Evolutionary conservation across 2,329 filamentous ascomycete species (phyloP).

Genomic region (Pyrenophora tritici-repentis): DNA sequence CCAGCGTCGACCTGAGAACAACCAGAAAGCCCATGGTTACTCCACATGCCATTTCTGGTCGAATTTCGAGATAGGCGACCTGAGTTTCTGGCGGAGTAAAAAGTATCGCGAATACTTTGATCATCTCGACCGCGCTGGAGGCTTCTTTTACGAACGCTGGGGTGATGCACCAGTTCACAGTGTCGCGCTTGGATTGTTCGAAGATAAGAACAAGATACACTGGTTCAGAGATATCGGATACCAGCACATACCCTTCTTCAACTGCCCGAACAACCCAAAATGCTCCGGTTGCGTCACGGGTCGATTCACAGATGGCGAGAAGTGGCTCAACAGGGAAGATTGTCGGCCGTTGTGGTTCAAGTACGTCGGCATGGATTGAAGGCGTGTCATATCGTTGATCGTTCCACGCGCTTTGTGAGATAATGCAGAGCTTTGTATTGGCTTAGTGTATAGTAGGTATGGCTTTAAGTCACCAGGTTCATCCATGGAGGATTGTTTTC

Average conservation of each 20-base stretch:
- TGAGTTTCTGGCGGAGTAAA: slow-evolving; percentile 89
- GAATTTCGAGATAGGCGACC: slow-evolving; percentile 95
- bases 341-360: slow-evolving; percentile 98
- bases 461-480: background rate
- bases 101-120: slow-evolving; percentile 95
- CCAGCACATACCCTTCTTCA: slow-evolving; percentile 97
- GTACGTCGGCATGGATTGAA: slow-evolving; percentile 77
- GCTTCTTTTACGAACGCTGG: slow-evolving; percentile 99
- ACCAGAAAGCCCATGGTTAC: slow-evolving; percentile 83
- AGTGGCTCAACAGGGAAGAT: slow-evolving; percentile 85
- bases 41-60: slow-evolving; percentile 99
- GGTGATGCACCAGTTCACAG: slow-evolving; percentile 97
- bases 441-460: background rate
- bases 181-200: slow-evolving; percentile 88
- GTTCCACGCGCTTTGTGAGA: background rate
- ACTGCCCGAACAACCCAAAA: slow-evolving; percentile 96
- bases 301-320: slow-evolving; percentile 84
- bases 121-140: slow-evolving; percentile 88
- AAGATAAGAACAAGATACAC: slow-evolving; percentile 87
- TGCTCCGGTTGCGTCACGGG: slow-evolving; percentile 87
- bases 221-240: slow-evolving; percentile 99
- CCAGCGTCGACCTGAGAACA: slow-evolving; percentile 75
- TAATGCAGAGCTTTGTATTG: background rate
- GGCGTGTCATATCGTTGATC: background rate
- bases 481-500: too few species aligned